Evolutionary conservation across 202 grass and related monocot genomes (phyloP), one percentile per base, ranked within the genome.

Genomic region (Schoenoplectus tabernaemontani): DNA sequence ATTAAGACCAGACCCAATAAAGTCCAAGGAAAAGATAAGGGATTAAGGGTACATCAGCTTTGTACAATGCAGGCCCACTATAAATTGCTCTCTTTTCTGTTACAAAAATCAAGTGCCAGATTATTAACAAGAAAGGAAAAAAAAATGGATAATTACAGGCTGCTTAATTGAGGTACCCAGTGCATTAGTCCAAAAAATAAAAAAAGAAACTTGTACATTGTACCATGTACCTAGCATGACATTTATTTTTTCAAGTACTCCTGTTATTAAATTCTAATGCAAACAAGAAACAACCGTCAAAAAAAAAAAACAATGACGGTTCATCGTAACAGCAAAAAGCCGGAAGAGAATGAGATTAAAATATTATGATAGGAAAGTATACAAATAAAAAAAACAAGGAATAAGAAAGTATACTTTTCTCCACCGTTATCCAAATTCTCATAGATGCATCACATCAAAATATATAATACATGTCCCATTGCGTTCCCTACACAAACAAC

Each of bases 401-500:
- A 8, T 11, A 50, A 42, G 22, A 11, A 24, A 10, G n/a, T 59
- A 13, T 39, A 59, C 33, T 58, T 59, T 24, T 43, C 34, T 44
- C 34, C 53, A 79, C 77, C 77, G 37, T 79, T 64, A 65, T 80
- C 59, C 36, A 33, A 80, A 65, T 80, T 50, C 26, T 80, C 36
- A 63, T 24, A 34, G 57, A 64, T 80, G 42, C 59, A 80, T 80
- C 78, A 65, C 59, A 80, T 80, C 78, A 64, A 65, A 44, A 80
- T 80, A 64, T n/a, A 65, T 80, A 80, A 54, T 43, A 37, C 51
- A 57, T 58, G 47, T 38, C 17, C 33, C 34, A 16, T 78, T 16
- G 41, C 8, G 60, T 46, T 80, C 59, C 78, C 78, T 80, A 65
- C 78, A 34, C 24, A 80, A 80, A 80, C 77, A 63, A 63, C 78